Conservation (phyloP, 495 filamentous ascomycete genomes). For the Podospora australis region DNA sequence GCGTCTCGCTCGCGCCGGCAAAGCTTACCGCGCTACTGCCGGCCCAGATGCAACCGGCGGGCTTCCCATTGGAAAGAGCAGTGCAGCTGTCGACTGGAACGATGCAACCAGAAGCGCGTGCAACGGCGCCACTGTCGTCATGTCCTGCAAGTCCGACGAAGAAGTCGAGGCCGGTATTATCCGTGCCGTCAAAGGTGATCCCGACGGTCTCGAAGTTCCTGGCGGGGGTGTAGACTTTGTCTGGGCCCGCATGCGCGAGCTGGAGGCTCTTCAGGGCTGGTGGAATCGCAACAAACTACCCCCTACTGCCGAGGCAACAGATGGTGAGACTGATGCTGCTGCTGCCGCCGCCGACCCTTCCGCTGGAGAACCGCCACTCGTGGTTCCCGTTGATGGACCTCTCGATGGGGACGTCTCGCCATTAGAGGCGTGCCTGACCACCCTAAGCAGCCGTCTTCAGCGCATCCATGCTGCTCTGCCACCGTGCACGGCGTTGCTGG, state of each 20-base stretch:
- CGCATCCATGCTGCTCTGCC: conserved; percentile 70
- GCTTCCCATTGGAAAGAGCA: conserved; percentile 52
- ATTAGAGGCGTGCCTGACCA: conserved; percentile 42
- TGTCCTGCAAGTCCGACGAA: conserved; percentile 68
- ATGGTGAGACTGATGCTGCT: conserved; percentile 6
- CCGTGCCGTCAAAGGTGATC: conserved; percentile 62
- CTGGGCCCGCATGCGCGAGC: conserved; percentile 79
- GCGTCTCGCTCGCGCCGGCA: conserved; percentile 56
- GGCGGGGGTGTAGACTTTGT: conserved; percentile 75
- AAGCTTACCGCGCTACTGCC: conserved; percentile 46
- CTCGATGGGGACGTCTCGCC: too few species aligned
- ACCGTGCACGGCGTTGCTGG: conserved; percentile 75
- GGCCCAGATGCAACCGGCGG: conserved; percentile 42
- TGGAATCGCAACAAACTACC: conserved; percentile 53
- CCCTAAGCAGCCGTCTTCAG: conserved; percentile 51
- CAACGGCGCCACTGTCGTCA: conserved; percentile 59
- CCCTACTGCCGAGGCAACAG: conserved; percentile 4
- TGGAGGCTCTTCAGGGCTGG: conserved; percentile 79
- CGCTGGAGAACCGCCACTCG: too few species aligned
- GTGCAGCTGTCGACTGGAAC: conserved; percentile 86
- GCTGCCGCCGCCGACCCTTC: conserved; percentile 1
- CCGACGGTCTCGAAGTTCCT: conserved; percentile 54
- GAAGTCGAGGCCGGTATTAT: conserved; percentile 67
- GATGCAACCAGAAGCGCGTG: conserved; percentile 68
- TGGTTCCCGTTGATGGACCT: too few species aligned